Evolutionary conservation across 306 rosid genomes (phyloP).

Genomic region (Corylus avellana): DNA sequence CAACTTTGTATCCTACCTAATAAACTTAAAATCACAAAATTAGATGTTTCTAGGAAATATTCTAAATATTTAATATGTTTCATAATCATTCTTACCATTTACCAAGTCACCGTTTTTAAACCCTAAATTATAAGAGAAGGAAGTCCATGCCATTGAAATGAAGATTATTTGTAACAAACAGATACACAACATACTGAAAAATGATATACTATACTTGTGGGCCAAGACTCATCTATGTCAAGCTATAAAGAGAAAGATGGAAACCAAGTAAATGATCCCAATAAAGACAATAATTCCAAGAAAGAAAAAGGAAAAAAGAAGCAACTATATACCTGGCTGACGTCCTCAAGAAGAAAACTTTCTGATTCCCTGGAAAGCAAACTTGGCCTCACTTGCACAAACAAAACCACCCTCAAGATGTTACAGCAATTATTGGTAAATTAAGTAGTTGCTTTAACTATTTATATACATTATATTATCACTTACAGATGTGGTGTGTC

Average conservation of each 20-base stretch:
- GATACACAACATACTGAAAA: not conserved
- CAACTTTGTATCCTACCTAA: constrained; percentile 92
- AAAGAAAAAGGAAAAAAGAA: too few relatives aligned
- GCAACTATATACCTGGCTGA: constrained; percentile 62
- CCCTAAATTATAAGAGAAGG: not conserved
- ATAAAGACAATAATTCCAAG: not conserved
- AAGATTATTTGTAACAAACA: not conserved
- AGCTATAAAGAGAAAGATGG: not conserved
- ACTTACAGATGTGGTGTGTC: constrained; percentile 68
- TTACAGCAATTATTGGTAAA: too few relatives aligned
- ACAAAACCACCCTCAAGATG: constrained; percentile 56
- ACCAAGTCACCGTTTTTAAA: not conserved
- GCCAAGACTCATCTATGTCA: not conserved
- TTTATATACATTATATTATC: not conserved
- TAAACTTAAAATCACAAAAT: constrained; percentile 37
- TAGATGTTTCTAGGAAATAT: not conserved
- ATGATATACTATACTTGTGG: not conserved
- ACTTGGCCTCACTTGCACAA: constrained; percentile 76
- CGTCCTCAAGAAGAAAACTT: constrained; percentile 79
- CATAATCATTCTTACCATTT: not conserved
- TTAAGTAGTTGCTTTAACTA: too few relatives aligned
- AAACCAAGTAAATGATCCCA: not conserved
- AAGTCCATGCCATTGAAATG: not conserved
- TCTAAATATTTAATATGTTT: not conserved
- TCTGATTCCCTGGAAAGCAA: constrained; percentile 93